These are phyloP conservation scores for Dendrobium catenatum DNA, from an alignment of 106 monocot species.

Conservation along the genomic window DNA sequence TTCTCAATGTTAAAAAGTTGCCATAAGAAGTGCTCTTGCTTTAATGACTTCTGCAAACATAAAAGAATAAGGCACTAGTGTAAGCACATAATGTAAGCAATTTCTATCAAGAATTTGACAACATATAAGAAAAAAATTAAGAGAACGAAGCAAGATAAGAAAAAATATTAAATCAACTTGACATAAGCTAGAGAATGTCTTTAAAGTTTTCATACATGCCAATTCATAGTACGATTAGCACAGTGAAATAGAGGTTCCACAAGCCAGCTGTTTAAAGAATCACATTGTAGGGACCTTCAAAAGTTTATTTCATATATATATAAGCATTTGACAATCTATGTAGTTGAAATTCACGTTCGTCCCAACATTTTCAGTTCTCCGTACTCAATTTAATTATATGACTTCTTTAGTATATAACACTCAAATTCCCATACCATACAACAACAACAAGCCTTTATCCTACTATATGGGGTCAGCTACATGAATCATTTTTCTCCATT, in stretches of 20 bases:
- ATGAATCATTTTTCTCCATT: too few relatives aligned
- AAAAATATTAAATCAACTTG: neutral
- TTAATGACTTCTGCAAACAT: slow-evolving; percentile 61
- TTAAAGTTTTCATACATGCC: neutral
- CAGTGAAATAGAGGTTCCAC: neutral
- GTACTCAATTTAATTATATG: too few relatives aligned
- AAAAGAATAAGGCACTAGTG: neutral
- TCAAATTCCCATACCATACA: too few relatives aligned
- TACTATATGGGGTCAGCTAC: too few relatives aligned
- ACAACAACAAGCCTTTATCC: too few relatives aligned
- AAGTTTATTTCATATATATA: neutral
- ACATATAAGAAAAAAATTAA: too few relatives aligned
- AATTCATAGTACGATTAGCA: neutral
- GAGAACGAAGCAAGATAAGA: neutral
- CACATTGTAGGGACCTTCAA: neutral
- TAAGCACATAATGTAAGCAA: neutral
- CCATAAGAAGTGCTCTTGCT: slow-evolving; percentile 85
- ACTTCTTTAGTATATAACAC: too few relatives aligned
- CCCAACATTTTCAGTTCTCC: too few relatives aligned
- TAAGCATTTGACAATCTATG: too few relatives aligned
- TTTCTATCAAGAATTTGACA: neutral
- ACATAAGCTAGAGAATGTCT: neutral
- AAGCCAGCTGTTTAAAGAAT: neutral
- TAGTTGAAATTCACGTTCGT: too few relatives aligned
- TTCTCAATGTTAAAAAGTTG: slow-evolving; percentile 75